Base-by-base conservation (phyloP, 2,329 filamentous ascomycete genomes). In the Helicocarpus griseus region DNA sequence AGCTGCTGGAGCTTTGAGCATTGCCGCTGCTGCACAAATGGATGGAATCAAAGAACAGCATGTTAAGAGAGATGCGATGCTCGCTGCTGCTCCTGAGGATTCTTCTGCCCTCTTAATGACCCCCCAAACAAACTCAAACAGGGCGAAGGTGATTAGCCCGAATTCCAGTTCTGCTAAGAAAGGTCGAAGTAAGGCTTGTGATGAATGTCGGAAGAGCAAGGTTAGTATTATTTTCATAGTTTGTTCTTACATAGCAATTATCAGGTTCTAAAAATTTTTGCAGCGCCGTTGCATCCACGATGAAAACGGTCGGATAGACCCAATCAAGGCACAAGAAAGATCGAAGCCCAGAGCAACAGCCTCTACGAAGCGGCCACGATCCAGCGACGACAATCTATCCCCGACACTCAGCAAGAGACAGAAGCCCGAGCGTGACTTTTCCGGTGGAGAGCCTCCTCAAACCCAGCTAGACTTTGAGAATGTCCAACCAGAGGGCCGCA, bases 231-330 rank as follows among this genome's bases (percentile, higher is more conserved):
- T 51, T 41, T 49, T 33, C 21, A 48, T 39, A 39, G 21, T 35
- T 45, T 49, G 49, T 28, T 50, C 46, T 36, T 56, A 58, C 64
- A 59, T 61, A 54, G 40, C 21, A 24, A 19, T 51, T 57, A 41
- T 57, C 48, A 48, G 54, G 48, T 55, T 59, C 51, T 60, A 19
- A 47, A 29, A 22, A 2, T n/a, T 24, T 22, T 22, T 11, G 13
- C 21, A 84, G 80, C 79, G 81, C 53, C 79, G 81, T 60, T 85
- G 81, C 60, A 81, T 84, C 46, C 81, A 85, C 60, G 81, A 84
- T 59, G 80, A 83, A 57, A 76, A 78, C 57, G 81, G 81, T 47
- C 77, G 80, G 51, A 75, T 84, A 24, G 81, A 85, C 63, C 81
- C 80, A 1, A 65, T 81, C 59, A 84, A 84, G 61, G 78, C 79